Conservation (phyloP, 305 asterid species). For the Fraxinus sp. region DNA sequence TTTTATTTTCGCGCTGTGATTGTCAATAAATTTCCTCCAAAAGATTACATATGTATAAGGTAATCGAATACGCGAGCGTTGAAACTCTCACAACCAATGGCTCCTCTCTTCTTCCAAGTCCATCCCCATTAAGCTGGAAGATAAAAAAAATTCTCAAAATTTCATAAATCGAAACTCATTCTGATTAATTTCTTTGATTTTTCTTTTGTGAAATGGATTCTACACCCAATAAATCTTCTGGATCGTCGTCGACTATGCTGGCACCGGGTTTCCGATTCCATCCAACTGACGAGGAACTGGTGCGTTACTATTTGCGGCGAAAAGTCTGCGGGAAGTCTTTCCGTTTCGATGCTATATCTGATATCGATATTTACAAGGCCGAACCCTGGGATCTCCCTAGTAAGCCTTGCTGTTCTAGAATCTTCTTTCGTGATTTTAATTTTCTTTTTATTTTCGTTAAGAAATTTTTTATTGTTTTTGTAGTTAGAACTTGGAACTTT, state of each 20-base stretch:
- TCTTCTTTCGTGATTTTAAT: not conserved
- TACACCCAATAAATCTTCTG: slow-evolving; percentile 29
- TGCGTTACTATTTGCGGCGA: slow-evolving; percentile 74
- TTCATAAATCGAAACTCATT: not conserved
- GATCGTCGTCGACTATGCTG: slow-evolving; percentile 30
- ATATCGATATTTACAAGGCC: slow-evolving; percentile 78
- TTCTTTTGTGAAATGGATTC: slow-evolving; percentile 35
- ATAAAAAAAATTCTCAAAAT: not conserved
- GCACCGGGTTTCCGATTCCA: slow-evolving; percentile 97
- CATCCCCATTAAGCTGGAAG: not conserved
- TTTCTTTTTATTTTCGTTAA: not conserved
- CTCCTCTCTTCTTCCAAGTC: not conserved
- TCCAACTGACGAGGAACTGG: slow-evolving; percentile 98
- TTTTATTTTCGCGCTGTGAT: not conserved
- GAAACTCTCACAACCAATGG: not conserved
- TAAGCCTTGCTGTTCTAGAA: slow-evolving; percentile 23
- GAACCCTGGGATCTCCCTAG: slow-evolving; percentile 99
- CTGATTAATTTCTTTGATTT: not conserved
- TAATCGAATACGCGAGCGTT: not conserved
- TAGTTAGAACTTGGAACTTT: not conserved
- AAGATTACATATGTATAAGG: not conserved
- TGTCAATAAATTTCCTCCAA: not conserved
- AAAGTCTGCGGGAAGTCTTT: slow-evolving; percentile 71
- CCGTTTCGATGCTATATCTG: slow-evolving; percentile 68
- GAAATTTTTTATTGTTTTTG: not conserved